Evolutionary conservation across 176 grass and related monocot species (phyloP).

Genomic region (Saccharum officinarum): DNA sequence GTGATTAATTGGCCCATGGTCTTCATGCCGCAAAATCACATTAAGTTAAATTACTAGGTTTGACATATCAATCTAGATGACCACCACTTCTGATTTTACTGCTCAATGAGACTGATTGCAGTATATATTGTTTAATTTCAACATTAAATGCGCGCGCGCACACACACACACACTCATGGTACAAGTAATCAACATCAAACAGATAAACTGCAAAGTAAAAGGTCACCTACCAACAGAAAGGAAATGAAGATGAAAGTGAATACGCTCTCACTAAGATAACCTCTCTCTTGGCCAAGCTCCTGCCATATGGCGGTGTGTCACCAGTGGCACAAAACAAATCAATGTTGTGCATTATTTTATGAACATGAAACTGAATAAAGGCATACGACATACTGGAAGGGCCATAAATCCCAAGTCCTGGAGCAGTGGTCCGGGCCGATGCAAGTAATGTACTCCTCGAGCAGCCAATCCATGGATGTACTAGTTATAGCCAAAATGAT

Average conservation of each 20-base stretch:
- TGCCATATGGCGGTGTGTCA: slow-evolving; percentile 32
- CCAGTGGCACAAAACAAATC: slow-evolving; percentile 20
- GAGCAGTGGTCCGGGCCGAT: slow-evolving; percentile 80
- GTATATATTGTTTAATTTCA: background rate
- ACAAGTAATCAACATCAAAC: slow-evolving; percentile 34
- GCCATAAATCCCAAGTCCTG: slow-evolving; percentile 97
- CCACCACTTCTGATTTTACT: background rate
- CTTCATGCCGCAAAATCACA: background rate
- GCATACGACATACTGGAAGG: slow-evolving; percentile 64
- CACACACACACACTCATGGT: background rate
- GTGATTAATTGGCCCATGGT: background rate
- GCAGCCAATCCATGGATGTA: slow-evolving; percentile 92
- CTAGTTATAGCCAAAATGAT: slow-evolving; percentile 63
- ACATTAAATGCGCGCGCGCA: background rate
- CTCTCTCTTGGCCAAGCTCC: slow-evolving; percentile 85
- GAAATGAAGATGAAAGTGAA: slow-evolving; percentile 90
- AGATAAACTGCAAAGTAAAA: slow-evolving; percentile 2
- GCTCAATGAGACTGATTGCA: background rate
- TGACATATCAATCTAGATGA: slow-evolving; percentile 15
- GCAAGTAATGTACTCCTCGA: slow-evolving; percentile 98
- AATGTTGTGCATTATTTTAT: slow-evolving; percentile 22
- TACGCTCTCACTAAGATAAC: slow-evolving; percentile 87
- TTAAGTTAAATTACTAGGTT: background rate
- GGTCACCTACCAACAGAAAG: slow-evolving; percentile 74
- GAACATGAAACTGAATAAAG: background rate